Base-by-base conservation (phyloP, 2,329 filamentous ascomycete genomes). In the Exophiala lecanii-corni region DNA sequence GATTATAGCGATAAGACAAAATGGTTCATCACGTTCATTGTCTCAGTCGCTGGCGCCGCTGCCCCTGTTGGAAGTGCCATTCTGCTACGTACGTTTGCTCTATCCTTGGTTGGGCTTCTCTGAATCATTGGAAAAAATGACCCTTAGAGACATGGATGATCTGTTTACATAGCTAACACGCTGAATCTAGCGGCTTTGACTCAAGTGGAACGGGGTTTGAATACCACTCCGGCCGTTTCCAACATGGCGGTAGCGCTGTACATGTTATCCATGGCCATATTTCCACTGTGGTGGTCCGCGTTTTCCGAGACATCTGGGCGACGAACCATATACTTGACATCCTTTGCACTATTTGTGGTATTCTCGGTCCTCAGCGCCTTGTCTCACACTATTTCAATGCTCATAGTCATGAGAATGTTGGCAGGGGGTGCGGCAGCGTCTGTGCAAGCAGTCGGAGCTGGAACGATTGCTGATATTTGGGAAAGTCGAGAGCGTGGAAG, bases 21-120 rank as follows among this genome's bases (percentile, higher is more conserved):
- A 78, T 95, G 89, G 89, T 75, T 78, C 47, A 81, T 96, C 52
- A 94, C 89, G 0, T 71, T 79, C 25, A 76, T 91, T 36, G 78
- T 95, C 34, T 84, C 88, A 2, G 59, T 89, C 12, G 87, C 87
- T 2, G 88, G 79, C 2, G 80, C 82, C 10, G 84, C 79, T 1
- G 87, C 84, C 1, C 89, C 89, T 0, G 79, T 95, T 68, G 89
- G 89, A 1, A 89, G 85, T 19, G 78, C 84, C 2, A 89, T 95
- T 41, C 81, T 95, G 44, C 83, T 91, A 55, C 88, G 84, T 86
- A 65, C 65, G 81, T 73, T n/a, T n/a, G n/a, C n/a, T n/a, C n/a
- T n/a, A n/a, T n/a, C n/a, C n/a, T n/a, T n/a, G n/a, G n/a, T n/a
- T n/a, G n/a, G n/a, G n/a, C n/a, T n/a, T n/a, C n/a, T n/a, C n/a